Conservation (phyloP, 2,329 filamentous ascomycete species). For the Trichoderma sp. region DNA sequence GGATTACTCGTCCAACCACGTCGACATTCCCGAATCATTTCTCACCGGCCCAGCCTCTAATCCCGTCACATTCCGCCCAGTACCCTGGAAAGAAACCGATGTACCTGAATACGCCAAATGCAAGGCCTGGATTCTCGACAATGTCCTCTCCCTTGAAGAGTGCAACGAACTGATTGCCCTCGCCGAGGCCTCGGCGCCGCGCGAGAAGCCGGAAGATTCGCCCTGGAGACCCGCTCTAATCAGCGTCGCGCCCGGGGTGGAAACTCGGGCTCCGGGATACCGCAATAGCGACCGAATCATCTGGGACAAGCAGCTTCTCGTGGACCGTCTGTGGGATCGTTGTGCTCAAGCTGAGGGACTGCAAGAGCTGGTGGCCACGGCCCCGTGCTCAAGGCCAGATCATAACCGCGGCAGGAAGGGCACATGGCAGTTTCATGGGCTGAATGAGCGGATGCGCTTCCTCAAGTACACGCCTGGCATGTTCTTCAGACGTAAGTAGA, state of each 20-base stretch:
- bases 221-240: slow-evolving; percentile 70
- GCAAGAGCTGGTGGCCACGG: slow-evolving; percentile 39
- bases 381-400: slow-evolving; percentile 30
- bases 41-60: slow-evolving; percentile 42
- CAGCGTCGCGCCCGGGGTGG: slow-evolving; percentile 62
- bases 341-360: slow-evolving; percentile 48
- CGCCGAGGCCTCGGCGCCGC: slow-evolving; percentile 53
- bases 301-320: slow-evolving; percentile 66
- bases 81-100: slow-evolving; percentile 54
- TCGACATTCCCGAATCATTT: slow-evolving; percentile 45
- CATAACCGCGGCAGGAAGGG: slow-evolving; percentile 28
- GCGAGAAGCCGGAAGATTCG: slow-evolving; percentile 28
- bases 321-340: slow-evolving; percentile 63
- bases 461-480: slow-evolving; percentile 71
- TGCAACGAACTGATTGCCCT: slow-evolving; percentile 56
- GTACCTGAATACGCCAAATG: slow-evolving; percentile 53
- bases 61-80: slow-evolving; percentile 43
- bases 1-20: slow-evolving; percentile 18
- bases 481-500: slow-evolving; percentile 62
- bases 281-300: slow-evolving; percentile 77
- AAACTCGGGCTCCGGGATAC: slow-evolving; percentile 55
- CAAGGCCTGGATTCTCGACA: slow-evolving; percentile 62
- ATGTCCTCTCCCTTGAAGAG: slow-evolving; percentile 57
- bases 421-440: slow-evolving; percentile 47
- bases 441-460: slow-evolving; percentile 76